Percentiles rank a stretch among this genome's conserved stretches.
Conservation (phyloP, 73 alveolate genomes). For the Paramecium pentaurelia region DNA sequence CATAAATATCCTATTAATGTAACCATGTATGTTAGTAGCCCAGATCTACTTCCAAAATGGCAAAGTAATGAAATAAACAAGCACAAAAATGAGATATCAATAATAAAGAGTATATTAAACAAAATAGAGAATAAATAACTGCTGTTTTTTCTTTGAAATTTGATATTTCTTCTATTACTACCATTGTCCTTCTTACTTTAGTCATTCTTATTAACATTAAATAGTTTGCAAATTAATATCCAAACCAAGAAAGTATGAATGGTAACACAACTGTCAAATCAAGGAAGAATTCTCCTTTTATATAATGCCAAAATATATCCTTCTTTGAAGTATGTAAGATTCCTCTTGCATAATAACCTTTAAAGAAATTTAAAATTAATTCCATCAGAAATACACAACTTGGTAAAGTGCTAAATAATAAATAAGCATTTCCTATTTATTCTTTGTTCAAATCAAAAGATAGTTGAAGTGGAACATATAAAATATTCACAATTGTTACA, state of each 20-base stretch:
- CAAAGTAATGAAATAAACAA: constrained; percentile 29
- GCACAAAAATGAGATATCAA: constrained; percentile 31
- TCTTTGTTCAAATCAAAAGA: not conserved
- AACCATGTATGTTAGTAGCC: not conserved
- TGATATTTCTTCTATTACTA: not conserved
- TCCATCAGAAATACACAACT: not conserved
- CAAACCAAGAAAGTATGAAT: not conserved
- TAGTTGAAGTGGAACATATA: not conserved
- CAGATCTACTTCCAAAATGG: not conserved
- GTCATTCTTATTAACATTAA: constrained; percentile 21
- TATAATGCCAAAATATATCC: constrained; percentile 32
- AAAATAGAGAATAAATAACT: not conserved
- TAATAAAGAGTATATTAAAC: not conserved
- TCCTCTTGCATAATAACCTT: constrained; percentile 32
- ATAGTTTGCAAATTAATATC: not conserved
- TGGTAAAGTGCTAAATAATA: not conserved
- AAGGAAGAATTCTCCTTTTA: not conserved
- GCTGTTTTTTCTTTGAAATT: constrained; percentile 9
- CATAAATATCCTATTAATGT: not conserved
- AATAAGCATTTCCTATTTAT: not conserved
- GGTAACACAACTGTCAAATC: not conserved
- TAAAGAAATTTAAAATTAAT: not conserved
- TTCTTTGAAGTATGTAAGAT: not conserved
- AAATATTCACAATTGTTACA: not conserved
- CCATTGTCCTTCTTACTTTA: not conserved